Base-by-base conservation (phyloP, 2,329 filamentous ascomycete genomes). In the Trichoderma polysporum region DNA sequence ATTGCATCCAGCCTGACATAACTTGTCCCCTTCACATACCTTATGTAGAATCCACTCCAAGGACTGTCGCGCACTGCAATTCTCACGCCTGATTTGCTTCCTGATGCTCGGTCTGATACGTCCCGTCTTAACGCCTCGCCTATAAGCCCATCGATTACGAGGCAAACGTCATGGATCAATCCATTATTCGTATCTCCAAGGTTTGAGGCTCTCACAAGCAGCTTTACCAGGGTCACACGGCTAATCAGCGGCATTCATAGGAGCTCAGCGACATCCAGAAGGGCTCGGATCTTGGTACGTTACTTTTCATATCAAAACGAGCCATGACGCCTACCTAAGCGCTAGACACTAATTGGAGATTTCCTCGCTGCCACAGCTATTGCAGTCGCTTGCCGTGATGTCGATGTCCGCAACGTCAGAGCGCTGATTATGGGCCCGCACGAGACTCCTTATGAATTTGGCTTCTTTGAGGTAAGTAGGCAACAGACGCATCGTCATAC, bases 371-470 rank as follows among this genome's bases (percentile, higher is more conserved):
- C 33, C 31, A 37, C 53, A 94, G 92, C 94, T 33, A 86, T 98
- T 70, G 92, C 92, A 12, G 93, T 97, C 57, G 91, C 92, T 66
- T 97, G 91, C 76, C 86, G 91, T 60, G 95, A 98, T 79, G 85
- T 89, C 72, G 93, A 99, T 78, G 92, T 98, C 68, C 91, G 94
- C 65, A 91, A 92, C 76, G 90, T 98, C 58, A 91, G 89, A 76
- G 93, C 94, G 57, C 79, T 98, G 70, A 94, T 98, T 73, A 88
- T 98, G 71, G 95, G 95, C 0, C 94, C 95, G 27, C 93, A 94
- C 70, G 94, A 95, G 73, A 97, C 94, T 0, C 94, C 94, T 0
- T 99, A 99, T 78, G 94, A 97, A 78, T 97, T 96, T 75, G 95
- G 95, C 3, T 97, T 97, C 80, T 98, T 97, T 76, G 93, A 98